A percentile compares a stretch with the other conserved stretches of the same genome.
Conservation (phyloP, 139 green algal genomes). For the Trebouxia sp. region DNA sequence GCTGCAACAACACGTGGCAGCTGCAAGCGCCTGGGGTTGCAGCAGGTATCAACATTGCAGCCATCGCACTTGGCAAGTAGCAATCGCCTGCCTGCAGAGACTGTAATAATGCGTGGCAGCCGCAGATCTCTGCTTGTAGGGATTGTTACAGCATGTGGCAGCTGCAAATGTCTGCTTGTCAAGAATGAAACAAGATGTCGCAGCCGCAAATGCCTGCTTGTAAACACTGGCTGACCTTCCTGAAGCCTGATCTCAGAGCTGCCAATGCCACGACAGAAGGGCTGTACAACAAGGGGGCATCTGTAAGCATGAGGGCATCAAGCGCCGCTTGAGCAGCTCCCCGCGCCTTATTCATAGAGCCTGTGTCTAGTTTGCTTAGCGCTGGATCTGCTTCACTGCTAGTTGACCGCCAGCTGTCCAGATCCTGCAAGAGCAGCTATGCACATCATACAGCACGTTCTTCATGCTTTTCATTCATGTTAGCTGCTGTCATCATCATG, state of each 20-base stretch:
- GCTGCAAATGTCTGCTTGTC: too few relatives aligned
- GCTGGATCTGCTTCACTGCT: not conserved
- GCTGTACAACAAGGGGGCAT: constrained; percentile 73
- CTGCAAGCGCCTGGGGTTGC: too few relatives aligned
- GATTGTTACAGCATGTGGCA: too few relatives aligned
- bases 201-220: too few relatives aligned
- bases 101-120: too few relatives aligned
- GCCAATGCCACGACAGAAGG: constrained; percentile 63
- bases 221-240: constrained; percentile 33
- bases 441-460: not conserved
- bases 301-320: constrained; percentile 72
- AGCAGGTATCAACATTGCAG: too few relatives aligned
- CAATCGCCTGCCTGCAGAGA: too few relatives aligned
- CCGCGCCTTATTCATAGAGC: constrained; percentile 26
- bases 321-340: constrained; percentile 36
- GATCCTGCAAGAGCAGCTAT: constrained; percentile 2
- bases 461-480: not conserved
- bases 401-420: not conserved
- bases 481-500: too few relatives aligned
- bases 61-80: too few relatives aligned
- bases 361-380: not conserved
- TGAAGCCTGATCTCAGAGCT: constrained; percentile 50
- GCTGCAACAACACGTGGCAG: too few relatives aligned
- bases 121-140: too few relatives aligned
- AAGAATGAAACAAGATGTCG: too few relatives aligned